These are phyloP conservation scores for Globisporangium middletonii DNA, from an alignment of 352 stramenopile genomes.

Conservation along the genomic window DNA sequence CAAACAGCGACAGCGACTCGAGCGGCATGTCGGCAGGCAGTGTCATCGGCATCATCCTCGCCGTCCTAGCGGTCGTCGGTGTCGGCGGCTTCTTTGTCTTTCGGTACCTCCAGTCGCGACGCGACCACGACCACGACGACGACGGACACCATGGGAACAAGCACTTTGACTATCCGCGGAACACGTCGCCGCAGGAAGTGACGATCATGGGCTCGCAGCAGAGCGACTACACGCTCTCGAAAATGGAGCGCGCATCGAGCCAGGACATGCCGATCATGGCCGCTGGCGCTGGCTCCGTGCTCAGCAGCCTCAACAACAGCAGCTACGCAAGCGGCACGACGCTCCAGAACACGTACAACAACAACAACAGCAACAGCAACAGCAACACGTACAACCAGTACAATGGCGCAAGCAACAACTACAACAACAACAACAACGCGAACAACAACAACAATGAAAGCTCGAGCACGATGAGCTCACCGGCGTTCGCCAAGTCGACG, in stretches of 20 bases:
- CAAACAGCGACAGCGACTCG: constrained; percentile 4
- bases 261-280: constrained; percentile 17
- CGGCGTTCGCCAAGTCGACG: constrained; percentile 9
- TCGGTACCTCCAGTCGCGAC: constrained; percentile 14
- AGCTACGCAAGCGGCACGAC: constrained; percentile 6
- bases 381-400: neutral
- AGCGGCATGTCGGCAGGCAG: constrained; percentile 32
- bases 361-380: constrained; percentile 7
- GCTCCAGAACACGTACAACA: constrained; percentile 10
- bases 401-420: neutral
- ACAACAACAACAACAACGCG: constrained; percentile 9
- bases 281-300: constrained; percentile 3
- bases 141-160: constrained; percentile 22
- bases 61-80: constrained; percentile 27
- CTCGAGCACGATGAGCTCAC: neutral
- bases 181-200: constrained; percentile 9
- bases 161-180: constrained; percentile 29
- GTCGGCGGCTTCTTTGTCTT: constrained; percentile 34
- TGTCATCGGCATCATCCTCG: constrained; percentile 38
- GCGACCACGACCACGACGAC: constrained; percentile 14
- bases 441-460: constrained; percentile 3
- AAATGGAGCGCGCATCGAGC: constrained; percentile 17
- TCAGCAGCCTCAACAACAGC: constrained; percentile 11
- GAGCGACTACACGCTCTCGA: constrained; percentile 16
- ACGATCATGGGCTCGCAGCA: constrained; percentile 19